Evolutionary conservation across 306 rosid species (phyloP).

Genomic region (Cucumis sativus): Cucumber_9930_V3 NC_026657.2:7309501-7310000

Average conservation of each 20-base stretch:
- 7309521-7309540: not conserved
- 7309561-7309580: not conserved
- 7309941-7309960: slow-evolving; percentile 34
- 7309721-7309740: slow-evolving; percentile 50
- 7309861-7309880: slow-evolving; percentile 45
- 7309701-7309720: slow-evolving; percentile 45
- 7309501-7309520: not conserved
- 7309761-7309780: slow-evolving; percentile 46
- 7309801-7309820: slow-evolving; percentile 28
- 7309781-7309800: slow-evolving; percentile 47
- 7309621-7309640: not conserved
- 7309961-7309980: slow-evolving; percentile 54
- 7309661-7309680: no score
- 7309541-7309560: not conserved
- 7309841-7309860: slow-evolving; percentile 45
- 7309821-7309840: slow-evolving; percentile 58
- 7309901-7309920: slow-evolving; percentile 52
- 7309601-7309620: not conserved
- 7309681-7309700: slow-evolving; percentile 26
- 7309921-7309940: slow-evolving; percentile 48
- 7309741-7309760: slow-evolving; percentile 76
- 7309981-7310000: slow-evolving; percentile 86
- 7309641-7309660: slow-evolving; percentile 7
- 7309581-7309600: not conserved
- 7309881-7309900: slow-evolving; percentile 75